Percentiles rank a stretch among this genome's conserved stretches.
Conservation (phyloP, 1,284 basidiomycete species). For the Trichosporon sp. region DNA sequence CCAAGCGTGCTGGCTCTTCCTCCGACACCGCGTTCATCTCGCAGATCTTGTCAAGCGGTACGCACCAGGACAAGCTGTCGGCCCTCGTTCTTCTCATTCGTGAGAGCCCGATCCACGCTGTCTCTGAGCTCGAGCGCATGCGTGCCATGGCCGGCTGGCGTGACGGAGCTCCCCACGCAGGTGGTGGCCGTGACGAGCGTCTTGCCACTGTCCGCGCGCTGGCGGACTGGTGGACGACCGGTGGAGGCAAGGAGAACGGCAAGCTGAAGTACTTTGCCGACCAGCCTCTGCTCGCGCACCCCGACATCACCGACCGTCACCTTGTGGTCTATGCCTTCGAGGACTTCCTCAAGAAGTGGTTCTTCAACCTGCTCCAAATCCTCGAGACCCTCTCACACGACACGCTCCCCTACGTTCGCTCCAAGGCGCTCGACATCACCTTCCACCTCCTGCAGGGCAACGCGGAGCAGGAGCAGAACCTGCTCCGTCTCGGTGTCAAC, state of each 20-base stretch:
- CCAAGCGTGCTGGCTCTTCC: slow-evolving; percentile 42
- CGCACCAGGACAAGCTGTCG: slow-evolving; percentile 86
- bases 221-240: slow-evolving; percentile 95
- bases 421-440: slow-evolving; percentile 67
- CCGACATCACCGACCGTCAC: slow-evolving; percentile 64
- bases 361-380: slow-evolving; percentile 84
- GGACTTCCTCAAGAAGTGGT: slow-evolving; percentile 95
- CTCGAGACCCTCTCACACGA: slow-evolving; percentile 87
- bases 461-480: slow-evolving; percentile 95
- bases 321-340: slow-evolving; percentile 86
- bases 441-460: slow-evolving; percentile 78
- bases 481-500: slow-evolving; percentile 86
- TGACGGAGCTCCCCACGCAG: slow-evolving; percentile 37
- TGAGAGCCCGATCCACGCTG: slow-evolving; percentile 83
- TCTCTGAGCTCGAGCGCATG: slow-evolving; percentile 69
- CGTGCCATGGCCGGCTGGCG: slow-evolving; percentile 75
- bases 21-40: slow-evolving; percentile 75
- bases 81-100: slow-evolving; percentile 88
- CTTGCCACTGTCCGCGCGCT: slow-evolving; percentile 83
- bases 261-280: slow-evolving; percentile 93
- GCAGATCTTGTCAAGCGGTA: slow-evolving; percentile 78
- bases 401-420: slow-evolving; percentile 80
- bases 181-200: slow-evolving; percentile 68
- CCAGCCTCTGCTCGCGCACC: slow-evolving; percentile 66
- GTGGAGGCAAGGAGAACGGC: slow-evolving; percentile 62